Conservation (phyloP, 805 yeast species). For the Lipomyces kockii region DNA sequence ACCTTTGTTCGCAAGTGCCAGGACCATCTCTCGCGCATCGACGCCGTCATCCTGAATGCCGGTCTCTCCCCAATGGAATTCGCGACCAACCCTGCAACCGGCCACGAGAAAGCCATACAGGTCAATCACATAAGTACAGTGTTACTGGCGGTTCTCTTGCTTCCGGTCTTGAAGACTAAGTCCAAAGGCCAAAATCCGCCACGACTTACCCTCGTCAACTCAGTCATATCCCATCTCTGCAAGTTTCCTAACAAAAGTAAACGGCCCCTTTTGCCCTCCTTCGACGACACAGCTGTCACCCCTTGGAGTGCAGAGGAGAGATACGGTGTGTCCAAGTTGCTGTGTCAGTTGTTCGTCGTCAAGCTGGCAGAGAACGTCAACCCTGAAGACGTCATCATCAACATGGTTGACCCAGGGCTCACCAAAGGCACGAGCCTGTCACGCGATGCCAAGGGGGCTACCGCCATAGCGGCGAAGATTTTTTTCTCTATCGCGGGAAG, state of each 20-base stretch:
- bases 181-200: not conserved
- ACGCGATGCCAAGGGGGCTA: not conserved
- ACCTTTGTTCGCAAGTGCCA: not conserved
- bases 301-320: not conserved
- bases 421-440: not conserved
- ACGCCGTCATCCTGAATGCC: constrained; percentile 1
- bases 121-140: not conserved
- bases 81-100: not conserved
- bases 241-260: not conserved
- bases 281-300: not conserved
- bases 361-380: not conserved
- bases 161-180: not conserved
- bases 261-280: not conserved
- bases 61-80: not conserved
- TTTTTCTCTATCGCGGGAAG: not conserved
- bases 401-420: not conserved
- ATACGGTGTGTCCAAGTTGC: not conserved
- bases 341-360: not conserved
- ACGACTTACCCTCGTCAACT: not conserved
- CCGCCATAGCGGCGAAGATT: not conserved
- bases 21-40: constrained; percentile 1
- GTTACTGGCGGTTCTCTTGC: not conserved
- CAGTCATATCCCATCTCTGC: not conserved
- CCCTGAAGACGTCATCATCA: not conserved
- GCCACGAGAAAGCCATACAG: constrained; percentile 9